Evolutionary conservation across 306 rosid species (phyloP), one percentile per base, ranked within the genome.

Genomic region (Vicia villosa): DNA sequence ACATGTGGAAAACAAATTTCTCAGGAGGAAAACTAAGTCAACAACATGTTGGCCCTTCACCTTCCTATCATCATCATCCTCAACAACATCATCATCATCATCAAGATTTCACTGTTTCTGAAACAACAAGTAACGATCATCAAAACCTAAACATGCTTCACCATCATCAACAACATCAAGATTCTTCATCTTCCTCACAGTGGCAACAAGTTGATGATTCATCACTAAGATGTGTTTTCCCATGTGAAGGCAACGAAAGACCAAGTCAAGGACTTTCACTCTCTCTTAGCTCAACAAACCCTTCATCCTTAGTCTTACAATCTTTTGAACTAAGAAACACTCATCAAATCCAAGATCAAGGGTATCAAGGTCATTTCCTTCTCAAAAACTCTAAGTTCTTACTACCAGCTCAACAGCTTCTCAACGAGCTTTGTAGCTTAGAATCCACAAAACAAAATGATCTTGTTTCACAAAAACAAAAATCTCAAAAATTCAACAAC

Each of bases 261-360:
- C 97, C 94, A 11, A 90, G 98, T 68, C 97, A 94, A 73, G 97
- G 98, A 5, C 97, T 92, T 55, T 93, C 98, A 10, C 92, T 93
- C 38, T 85, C 98, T 72, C 93, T 90, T 6, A 82, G 82, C 47
- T 90, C 98, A 36, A 56, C 55, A 37, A 82, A 90, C 62, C 98
- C 98, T 55, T 85, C 96, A 0, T 41, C 73, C 51, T 82, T 89
- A 51, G 92, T 86, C 0, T 63, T 92, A 58, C 98, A 86, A 66
- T 79, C 91, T 60, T 90, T 93, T 65, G 96, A 93, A 62, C 87
- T 88, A 20, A 77, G 96, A 47, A 89, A 82, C 6, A 63, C 81
- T 46, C 16, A 22, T 3, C 69, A 5, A 8, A 5, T 21, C 5
- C 59, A 52, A 52, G 59, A 52, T 52, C 59, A 52, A 52, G 32